phyloP scores from a whole-genome alignment of 1,139 yeast genomes.

The Suhomyces bolitotheri region DNA sequence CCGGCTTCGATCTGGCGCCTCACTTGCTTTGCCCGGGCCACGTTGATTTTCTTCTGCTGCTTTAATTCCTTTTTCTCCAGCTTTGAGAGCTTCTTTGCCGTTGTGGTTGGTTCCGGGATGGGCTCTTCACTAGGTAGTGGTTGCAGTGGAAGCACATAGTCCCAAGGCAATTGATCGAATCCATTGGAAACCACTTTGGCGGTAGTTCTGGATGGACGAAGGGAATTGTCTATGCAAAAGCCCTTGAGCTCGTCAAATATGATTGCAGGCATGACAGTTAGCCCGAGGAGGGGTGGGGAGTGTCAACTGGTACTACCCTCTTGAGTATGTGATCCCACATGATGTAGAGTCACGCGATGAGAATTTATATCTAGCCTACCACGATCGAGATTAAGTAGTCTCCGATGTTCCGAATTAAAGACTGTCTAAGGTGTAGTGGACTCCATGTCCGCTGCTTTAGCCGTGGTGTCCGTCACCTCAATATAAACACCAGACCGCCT shows the following conservation, averaged over 20 bases:
- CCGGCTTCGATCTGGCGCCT: slow-evolving; percentile 20
- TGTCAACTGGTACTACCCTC: no score
- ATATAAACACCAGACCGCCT: slow-evolving; percentile 22
- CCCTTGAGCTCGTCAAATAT: slow-evolving; percentile 17
- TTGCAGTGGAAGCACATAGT: slow-evolving; percentile 10
- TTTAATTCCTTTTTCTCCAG: slow-evolving; percentile 32
- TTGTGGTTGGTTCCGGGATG: slow-evolving; percentile 5
- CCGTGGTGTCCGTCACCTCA: slow-evolving; percentile 5
- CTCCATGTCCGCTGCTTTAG: no score
- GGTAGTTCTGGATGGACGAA: background rate
- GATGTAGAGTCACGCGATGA: no score
- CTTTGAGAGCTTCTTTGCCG: slow-evolving; percentile 24
- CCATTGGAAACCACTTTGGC: slow-evolving; percentile 26
- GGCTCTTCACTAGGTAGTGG: slow-evolving; percentile 10
- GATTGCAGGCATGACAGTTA: slow-evolving; percentile 8
- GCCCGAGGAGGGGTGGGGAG: no score
- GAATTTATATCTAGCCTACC: no score
- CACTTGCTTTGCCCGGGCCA: slow-evolving; percentile 22
- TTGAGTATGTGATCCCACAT: no score
- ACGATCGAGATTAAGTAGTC: no score
- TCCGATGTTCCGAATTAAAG: no score
- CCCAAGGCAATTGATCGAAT: slow-evolving; percentile 34
- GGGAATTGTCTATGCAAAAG: slow-evolving; percentile 14
- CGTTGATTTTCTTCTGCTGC: slow-evolving; percentile 33
- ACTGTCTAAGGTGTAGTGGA: no score